Evolutionary conservation across 345 rosid species (phyloP).

Genomic region (Rhodomyrtus tomentosa): DNA sequence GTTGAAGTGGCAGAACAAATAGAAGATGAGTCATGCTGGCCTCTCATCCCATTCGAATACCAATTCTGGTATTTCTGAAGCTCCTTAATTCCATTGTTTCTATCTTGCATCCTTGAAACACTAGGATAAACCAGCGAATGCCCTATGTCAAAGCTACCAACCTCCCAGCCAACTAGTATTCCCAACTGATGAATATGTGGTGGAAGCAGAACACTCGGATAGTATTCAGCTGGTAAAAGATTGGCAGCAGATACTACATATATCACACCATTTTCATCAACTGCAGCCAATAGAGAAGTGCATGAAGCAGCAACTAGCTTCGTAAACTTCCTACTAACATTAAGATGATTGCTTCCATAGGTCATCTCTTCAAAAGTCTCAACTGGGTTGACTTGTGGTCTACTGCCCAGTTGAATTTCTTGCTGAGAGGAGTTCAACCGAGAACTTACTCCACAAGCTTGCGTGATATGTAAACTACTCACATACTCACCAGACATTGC

Average conservation of each 20-base stretch:
- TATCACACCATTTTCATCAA: conserved; percentile 62
- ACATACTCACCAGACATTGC: conserved; percentile 58
- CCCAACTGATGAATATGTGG: conserved; percentile 50
- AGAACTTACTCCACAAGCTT: conserved; percentile 33
- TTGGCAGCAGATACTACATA: conserved; percentile 48
- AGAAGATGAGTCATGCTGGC: conserved; percentile 20
- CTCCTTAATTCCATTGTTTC: conserved; percentile 8
- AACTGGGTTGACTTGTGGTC: conserved; percentile 11
- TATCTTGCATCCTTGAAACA: background rate
- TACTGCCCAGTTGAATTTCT: conserved; percentile 12
- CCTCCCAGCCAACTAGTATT: conserved; percentile 57
- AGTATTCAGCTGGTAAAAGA: conserved; percentile 28
- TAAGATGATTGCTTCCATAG: conserved; percentile 9
- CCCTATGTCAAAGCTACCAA: conserved; percentile 59
- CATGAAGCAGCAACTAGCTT: conserved; percentile 58
- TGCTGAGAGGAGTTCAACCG: conserved; percentile 15
- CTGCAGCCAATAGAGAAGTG: conserved; percentile 65
- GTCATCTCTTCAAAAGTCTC: conserved; percentile 16
- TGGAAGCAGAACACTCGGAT: conserved; percentile 22
- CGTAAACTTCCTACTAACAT: conserved; percentile 47
- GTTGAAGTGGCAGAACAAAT: conserved; percentile 45
- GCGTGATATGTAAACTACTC: conserved; percentile 43
- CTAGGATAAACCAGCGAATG: conserved; percentile 23
- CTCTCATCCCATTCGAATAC: conserved; percentile 17
- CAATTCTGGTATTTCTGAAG: conserved; percentile 12